phyloP scores from a whole-genome alignment of 257 asterid species.

The Vinca minor region DNA sequence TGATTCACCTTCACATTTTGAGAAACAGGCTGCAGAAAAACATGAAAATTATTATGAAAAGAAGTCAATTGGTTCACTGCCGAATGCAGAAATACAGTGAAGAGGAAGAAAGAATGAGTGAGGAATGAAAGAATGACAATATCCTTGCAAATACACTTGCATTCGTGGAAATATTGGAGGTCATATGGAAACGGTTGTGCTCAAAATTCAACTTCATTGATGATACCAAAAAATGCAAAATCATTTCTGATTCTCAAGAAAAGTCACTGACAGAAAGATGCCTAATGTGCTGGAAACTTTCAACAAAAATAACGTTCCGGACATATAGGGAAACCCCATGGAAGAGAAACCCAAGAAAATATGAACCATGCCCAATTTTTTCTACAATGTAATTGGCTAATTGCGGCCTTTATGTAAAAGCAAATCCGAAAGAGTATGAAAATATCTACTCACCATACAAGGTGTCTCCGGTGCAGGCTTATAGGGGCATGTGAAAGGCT shows the following conservation, averaged over 20 bases:
- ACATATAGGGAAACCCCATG: background rate
- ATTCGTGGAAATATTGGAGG: background rate
- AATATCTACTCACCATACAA: conserved; percentile 63
- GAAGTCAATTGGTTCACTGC: too few relatives aligned
- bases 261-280: too few relatives aligned
- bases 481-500: conserved; percentile 80
- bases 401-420: too few relatives aligned
- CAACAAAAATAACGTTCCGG: background rate
- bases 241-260: background rate
- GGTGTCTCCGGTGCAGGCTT: conserved; percentile 87
- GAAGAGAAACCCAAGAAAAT: background rate
- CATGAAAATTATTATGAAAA: conserved; percentile 7
- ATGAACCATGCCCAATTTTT: background rate
- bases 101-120: too few relatives aligned
- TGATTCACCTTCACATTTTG: conserved; percentile 84
- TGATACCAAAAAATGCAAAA: background rate
- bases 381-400: background rate
- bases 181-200: background rate
- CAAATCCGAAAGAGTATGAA: background rate
- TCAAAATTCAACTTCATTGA: background rate
- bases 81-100: too few relatives aligned
- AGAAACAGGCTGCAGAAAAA: conserved; percentile 63
- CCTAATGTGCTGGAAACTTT: background rate
- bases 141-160: background rate
- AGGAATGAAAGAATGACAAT: background rate